Conservation (phyloP, 2,329 filamentous ascomycete genomes). For the Penicillium sp. region DNA sequence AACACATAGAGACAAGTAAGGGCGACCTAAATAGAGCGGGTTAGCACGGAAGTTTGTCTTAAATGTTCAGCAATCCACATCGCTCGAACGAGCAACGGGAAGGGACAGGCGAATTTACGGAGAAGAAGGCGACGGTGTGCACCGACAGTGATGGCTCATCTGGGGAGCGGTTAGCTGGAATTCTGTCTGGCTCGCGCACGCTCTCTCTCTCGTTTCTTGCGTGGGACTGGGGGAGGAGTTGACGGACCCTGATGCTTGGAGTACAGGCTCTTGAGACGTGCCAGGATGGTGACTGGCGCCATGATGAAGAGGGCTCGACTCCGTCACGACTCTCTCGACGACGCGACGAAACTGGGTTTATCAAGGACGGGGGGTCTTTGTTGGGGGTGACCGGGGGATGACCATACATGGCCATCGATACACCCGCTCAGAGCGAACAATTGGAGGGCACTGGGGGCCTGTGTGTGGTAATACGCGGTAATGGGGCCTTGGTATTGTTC, state of each 20-base stretch:
- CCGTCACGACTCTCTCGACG: too few species aligned
- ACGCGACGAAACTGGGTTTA: background rate
- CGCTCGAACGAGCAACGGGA: too few species aligned
- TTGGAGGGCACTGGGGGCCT: background rate
- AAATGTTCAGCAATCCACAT: too few species aligned
- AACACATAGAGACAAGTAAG: slow-evolving; percentile 89
- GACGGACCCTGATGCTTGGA: slow-evolving; percentile 30
- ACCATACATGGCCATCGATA: slow-evolving; percentile 1
- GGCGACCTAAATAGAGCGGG: slow-evolving; percentile 53
- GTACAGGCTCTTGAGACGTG: slow-evolving; percentile 35
- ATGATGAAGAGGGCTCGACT: too few species aligned
- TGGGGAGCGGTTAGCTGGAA: slow-evolving; percentile 20
- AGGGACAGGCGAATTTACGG: slow-evolving; percentile 37
- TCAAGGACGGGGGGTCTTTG: slow-evolving; percentile 15
- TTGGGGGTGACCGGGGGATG: slow-evolving; percentile 5
- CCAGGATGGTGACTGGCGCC: slow-evolving; percentile 35
- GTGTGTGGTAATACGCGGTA: background rate
- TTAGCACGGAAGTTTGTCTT: too few species aligned
- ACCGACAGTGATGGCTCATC: slow-evolving; percentile 40
- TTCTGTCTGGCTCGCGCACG: background rate
- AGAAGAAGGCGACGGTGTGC: slow-evolving; percentile 37
- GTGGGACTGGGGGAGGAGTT: background rate
- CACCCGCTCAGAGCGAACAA: background rate
- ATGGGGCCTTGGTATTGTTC: too few species aligned
- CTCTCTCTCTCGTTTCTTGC: background rate